Percentiles rank a stretch among this genome's conserved stretches.
Evolutionary conservation across 306 rosid genomes (phyloP).

Genomic region (Castanea crenata): DNA sequence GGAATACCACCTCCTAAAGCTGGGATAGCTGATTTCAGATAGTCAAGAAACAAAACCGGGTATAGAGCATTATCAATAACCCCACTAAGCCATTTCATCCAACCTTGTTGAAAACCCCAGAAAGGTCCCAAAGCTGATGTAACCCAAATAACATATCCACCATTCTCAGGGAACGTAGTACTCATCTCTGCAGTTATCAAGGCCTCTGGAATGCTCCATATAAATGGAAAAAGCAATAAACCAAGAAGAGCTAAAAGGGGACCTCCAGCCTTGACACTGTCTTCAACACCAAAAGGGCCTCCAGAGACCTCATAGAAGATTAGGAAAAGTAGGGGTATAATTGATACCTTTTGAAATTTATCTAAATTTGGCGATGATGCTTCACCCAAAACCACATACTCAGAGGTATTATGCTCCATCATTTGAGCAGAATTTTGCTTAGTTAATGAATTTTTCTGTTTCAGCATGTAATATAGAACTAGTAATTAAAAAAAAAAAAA

Average conservation of each 20-base stretch:
- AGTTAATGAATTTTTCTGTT: background rate
- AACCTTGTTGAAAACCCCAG: slow-evolving; percentile 73
- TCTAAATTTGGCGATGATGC: slow-evolving; percentile 19
- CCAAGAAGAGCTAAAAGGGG: slow-evolving; percentile 58
- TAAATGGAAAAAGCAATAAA: slow-evolving; percentile 46
- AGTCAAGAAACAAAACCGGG: slow-evolving; percentile 61
- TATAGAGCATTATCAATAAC: slow-evolving; percentile 69
- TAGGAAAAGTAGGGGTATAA: slow-evolving; percentile 44
- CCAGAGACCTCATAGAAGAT: slow-evolving; percentile 74
- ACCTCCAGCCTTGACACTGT: slow-evolving; percentile 60
- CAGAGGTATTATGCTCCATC: slow-evolving; percentile 23
- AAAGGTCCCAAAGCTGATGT: slow-evolving; percentile 65
- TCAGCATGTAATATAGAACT: slow-evolving; percentile 5
- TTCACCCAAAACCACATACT: slow-evolving; percentile 16
- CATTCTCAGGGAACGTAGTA: slow-evolving; percentile 68
- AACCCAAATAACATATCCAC: slow-evolving; percentile 74
- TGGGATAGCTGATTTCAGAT: slow-evolving; percentile 55
- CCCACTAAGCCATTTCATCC: slow-evolving; percentile 76
- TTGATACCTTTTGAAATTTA: slow-evolving; percentile 22
- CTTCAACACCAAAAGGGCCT: slow-evolving; percentile 69
- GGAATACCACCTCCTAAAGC: slow-evolving; percentile 48
- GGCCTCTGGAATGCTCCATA: slow-evolving; percentile 76
- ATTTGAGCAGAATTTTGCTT: slow-evolving; percentile 4
- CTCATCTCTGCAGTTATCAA: slow-evolving; percentile 68
- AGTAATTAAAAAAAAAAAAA: background rate